Conservation (phyloP, 2,329 filamentous ascomycete genomes). For the Bipolaris victoriae region DNA sequence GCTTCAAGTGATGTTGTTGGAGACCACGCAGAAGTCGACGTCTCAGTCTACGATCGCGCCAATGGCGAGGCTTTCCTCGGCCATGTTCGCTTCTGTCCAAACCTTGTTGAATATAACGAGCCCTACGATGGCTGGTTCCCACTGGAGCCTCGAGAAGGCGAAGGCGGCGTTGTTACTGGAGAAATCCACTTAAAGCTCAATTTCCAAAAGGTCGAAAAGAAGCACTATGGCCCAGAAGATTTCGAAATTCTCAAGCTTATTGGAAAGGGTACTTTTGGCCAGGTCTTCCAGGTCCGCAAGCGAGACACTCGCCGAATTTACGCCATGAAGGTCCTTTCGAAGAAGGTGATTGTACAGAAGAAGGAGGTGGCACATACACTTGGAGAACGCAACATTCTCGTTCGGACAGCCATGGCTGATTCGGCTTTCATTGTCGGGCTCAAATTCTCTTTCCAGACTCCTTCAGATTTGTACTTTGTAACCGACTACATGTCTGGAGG, state of each 20-base stretch:
- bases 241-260: slow-evolving; percentile 97
- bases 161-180: slow-evolving; percentile 77
- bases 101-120: slow-evolving; percentile 70
- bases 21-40: slow-evolving; percentile 85
- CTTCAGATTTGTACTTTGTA: slow-evolving; percentile 95
- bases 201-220: slow-evolving; percentile 84
- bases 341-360: slow-evolving; percentile 99
- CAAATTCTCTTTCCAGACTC: slow-evolving; percentile 98
- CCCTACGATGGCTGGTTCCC: slow-evolving; percentile 85
- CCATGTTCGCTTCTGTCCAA: slow-evolving; percentile 81
- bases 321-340: slow-evolving; percentile 98
- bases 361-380: slow-evolving; percentile 98
- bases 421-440: slow-evolving; percentile 97
- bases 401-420: slow-evolving; percentile 92
- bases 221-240: slow-evolving; percentile 90
- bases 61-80: slow-evolving; percentile 90
- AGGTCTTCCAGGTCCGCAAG: slow-evolving; percentile 98
- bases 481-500: slow-evolving; percentile 99
- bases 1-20: slow-evolving; percentile 83
- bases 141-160: slow-evolving; percentile 78
- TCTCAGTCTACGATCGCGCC: slow-evolving; percentile 89
- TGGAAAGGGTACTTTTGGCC: slow-evolving; percentile 96
- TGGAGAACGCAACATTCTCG: slow-evolving; percentile 94
- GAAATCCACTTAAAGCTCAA: slow-evolving; percentile 87
- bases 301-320: slow-evolving; percentile 96